Evolutionary conservation across 495 filamentous ascomycete species (phyloP), one percentile per base, ranked within the genome.

Genomic region (Aspergillus bertholletiae): DNA sequence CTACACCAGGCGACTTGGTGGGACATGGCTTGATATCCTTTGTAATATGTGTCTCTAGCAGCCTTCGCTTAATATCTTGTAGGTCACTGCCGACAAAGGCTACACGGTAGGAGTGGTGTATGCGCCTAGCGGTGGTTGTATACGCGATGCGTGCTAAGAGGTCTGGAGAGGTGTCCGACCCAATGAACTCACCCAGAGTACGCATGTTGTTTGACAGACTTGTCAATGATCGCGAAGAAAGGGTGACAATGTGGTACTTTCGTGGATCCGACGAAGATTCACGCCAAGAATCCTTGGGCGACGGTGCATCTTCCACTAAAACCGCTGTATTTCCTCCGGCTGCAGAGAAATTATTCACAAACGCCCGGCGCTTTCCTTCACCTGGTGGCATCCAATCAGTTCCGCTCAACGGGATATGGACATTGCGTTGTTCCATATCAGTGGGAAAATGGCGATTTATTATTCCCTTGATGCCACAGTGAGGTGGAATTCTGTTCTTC

Each of bases 381-480:
- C 80, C 80, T 40, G 79, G 80, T 12, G 84, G 74, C 17, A 69
- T 71, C 65, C 84, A 89, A 0, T 84, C 80, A 6, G 82, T 83
- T 26, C 76, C 70, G 57, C 77, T 71, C 8, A 72, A 58, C 5
- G 81, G 80, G 61, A 85, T 83, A 62, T 90, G 83, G 30, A 92
- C 87, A 51, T 89, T 88, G 17, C 88, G 85, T 41, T 89, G 78
- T 0, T 72, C 70, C 2, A 92, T 70, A 62, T 92, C 86, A 30
- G 80, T 80, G 1, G 89, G 89, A 74, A 92, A 92, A 27, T 80
- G 85, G 72, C 86, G 79, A 78, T 94, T 82, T 78, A 92, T 80
- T 68, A 79, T 79, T 3, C 76, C 81, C 71, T 94, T 92, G 75
- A 92, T 92, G 15, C 90, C 90, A 47, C 88, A 84, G 57, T 93